Percentiles rank a stretch among this genome's conserved stretches.
Evolutionary conservation across 2,329 filamentous ascomycete genomes (phyloP).

Genomic region (Exophiala alcalophila): DNA sequence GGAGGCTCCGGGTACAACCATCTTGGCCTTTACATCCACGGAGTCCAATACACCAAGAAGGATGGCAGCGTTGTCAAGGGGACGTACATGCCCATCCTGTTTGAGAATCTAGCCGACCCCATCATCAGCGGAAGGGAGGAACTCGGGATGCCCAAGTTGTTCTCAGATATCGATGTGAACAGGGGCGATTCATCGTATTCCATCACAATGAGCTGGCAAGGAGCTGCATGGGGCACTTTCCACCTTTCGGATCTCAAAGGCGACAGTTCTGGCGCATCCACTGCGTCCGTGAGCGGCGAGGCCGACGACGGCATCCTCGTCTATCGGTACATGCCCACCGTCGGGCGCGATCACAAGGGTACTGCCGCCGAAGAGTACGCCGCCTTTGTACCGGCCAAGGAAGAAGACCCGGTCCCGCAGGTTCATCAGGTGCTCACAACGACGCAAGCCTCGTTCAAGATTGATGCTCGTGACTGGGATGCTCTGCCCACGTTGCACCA

Average conservation of each 20-base stretch:
- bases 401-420: constrained; percentile 32
- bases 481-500: constrained; percentile 61
- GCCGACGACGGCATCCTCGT: constrained; percentile 52
- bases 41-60: constrained; percentile 54
- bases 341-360: constrained; percentile 48
- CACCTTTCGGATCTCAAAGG: not conserved
- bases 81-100: constrained; percentile 56
- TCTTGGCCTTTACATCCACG: constrained; percentile 61
- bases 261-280: not conserved
- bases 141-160: constrained; percentile 61
- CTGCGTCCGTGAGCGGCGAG: constrained; percentile 15
- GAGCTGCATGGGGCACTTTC: constrained; percentile 12
- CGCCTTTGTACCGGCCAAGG: constrained; percentile 39
- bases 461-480: constrained; percentile 53
- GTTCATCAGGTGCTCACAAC: constrained; percentile 40
- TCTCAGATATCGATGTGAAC: constrained; percentile 49
- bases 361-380: constrained; percentile 56
- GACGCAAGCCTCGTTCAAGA: constrained; percentile 45
- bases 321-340: constrained; percentile 57
- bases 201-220: constrained; percentile 45
- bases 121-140: constrained; percentile 61
- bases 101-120: constrained; percentile 59
- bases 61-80: constrained; percentile 50
- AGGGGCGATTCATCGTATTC: constrained; percentile 38
- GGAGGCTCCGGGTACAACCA: constrained; percentile 58